A percentile compares a stretch with the other conserved stretches of the same genome.
phyloP scores from a whole-genome alignment of 2,329 filamentous ascomycete species.

The Beauveria sp. region DNA sequence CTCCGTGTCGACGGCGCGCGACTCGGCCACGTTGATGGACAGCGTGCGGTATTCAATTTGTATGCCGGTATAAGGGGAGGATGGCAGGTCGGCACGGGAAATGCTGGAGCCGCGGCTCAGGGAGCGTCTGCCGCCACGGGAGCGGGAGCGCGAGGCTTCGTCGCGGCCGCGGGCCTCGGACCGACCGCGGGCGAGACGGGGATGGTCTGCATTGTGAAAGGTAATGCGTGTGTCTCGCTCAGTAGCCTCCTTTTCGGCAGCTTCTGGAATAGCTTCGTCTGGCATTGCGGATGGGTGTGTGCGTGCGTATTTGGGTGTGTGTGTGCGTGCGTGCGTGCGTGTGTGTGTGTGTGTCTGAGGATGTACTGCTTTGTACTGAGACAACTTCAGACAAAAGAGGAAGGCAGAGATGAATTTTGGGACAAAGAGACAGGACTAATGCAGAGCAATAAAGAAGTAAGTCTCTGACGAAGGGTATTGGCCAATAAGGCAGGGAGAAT shows the following conservation, averaged over 20 bases:
- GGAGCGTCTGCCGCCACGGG: conserved; percentile 16
- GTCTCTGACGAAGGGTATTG: background rate
- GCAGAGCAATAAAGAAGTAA: background rate
- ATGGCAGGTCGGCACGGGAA: conserved; percentile 20
- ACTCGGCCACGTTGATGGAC: conserved; percentile 32
- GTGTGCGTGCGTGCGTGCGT: background rate
- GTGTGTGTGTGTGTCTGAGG: background rate
- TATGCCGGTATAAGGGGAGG: conserved; percentile 27
- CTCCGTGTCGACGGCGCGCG: conserved; percentile 22
- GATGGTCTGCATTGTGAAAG: conserved; percentile 18
- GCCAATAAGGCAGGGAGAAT: background rate
- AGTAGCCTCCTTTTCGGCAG: conserved; percentile 17
- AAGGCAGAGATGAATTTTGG: background rate
- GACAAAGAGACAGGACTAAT: background rate
- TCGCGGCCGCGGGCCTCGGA: conserved; percentile 5
- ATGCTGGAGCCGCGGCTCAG: conserved; percentile 15
- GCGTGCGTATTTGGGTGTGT: background rate
- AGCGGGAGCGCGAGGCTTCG: conserved; percentile 15
- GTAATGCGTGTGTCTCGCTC: conserved; percentile 20
- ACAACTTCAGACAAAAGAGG: background rate
- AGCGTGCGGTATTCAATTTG: conserved; percentile 34
- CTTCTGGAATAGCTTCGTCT: conserved; percentile 15
- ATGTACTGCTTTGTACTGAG: background rate
- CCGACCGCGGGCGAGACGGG: conserved; percentile 14
- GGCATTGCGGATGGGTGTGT: conserved; percentile 12